These are phyloP conservation scores for Boletellus sp. DNA, from an alignment of 1,284 basidiomycete genomes.

Conservation along the genomic window DNA sequence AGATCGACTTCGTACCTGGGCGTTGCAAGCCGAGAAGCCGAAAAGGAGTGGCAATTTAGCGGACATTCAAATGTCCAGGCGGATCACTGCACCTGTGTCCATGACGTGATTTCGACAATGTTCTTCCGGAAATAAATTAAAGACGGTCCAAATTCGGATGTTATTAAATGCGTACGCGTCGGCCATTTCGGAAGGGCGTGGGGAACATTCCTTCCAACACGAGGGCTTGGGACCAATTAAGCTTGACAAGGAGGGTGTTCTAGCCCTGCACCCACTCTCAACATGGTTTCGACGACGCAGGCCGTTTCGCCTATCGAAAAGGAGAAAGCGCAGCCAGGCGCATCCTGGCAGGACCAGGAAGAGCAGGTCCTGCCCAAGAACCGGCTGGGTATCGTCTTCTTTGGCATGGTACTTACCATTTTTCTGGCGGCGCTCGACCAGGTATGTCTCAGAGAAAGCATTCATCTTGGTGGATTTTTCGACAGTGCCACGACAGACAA, in stretches of 20 bases:
- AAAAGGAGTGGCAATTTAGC: too few species aligned
- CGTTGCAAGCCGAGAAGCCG: too few species aligned
- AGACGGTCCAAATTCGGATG: too few species aligned
- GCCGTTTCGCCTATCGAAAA: constrained; percentile 15
- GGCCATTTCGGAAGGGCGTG: too few species aligned
- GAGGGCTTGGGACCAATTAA: not conserved
- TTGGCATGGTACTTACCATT: constrained; percentile 50
- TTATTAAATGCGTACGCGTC: too few species aligned
- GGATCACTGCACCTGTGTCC: too few species aligned
- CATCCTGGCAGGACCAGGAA: constrained; percentile 52
- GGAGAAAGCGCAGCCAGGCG: constrained; percentile 38
- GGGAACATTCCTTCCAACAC: too few species aligned
- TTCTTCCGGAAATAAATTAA: too few species aligned
- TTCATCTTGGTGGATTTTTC: not conserved
- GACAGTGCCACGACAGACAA: constrained; percentile 45
- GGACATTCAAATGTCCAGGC: too few species aligned
- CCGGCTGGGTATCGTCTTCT: constrained; percentile 50
- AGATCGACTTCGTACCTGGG: too few species aligned
- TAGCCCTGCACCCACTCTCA: not conserved
- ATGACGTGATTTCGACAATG: too few species aligned
- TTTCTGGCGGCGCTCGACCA: constrained; percentile 63
- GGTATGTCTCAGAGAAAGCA: constrained; percentile 33
- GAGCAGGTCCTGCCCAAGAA: constrained; percentile 57
- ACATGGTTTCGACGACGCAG: not conserved
- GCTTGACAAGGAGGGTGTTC: not conserved